Evolutionary conservation across 2,329 filamentous ascomycete species (phyloP), one percentile per base, ranked within the genome.

Genomic region (Colletotrichum sp.): DNA sequence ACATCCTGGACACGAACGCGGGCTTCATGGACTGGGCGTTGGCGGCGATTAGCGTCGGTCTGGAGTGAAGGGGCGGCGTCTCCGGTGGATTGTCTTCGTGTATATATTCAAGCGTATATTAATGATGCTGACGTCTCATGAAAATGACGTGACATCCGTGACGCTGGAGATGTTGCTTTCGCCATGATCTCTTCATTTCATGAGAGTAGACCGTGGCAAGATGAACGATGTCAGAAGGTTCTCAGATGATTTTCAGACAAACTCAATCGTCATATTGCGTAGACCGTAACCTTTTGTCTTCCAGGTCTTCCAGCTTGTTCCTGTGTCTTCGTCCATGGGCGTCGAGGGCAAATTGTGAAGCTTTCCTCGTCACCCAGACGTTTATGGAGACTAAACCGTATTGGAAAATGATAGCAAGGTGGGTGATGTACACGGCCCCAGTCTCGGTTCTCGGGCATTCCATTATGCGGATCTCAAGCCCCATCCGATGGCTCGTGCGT

Each of bases 11-110:
- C 68, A 87, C 85, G 0, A 85, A 83, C 75, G 84, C 84, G 9
- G 85, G 84, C 0, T 86, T 86, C 59, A 86, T 85, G 85, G 84
- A 86, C 65, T 86, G 83, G 75, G 80, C 82, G 12, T 78, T 86
- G 15, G 81, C 81, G 52, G 78, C 78, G 8, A 76, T 79, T 8
- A 66, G 60, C 49, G 78, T 92, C 26, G 73, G 73, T 36, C 9
- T 76, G 13, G 24, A 39, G 21, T 75, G 39, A 32, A 15, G 7
- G 12, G 30, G 59, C 13, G 59, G 32, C 26, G 57, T 8, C 16
- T 60, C 26, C 4, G 12, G n/a, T 52, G 2, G n/a, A 52, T 52
- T 52, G 6, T 52, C 15, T 60, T 60, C 57, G 21, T n/a, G 57
- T 60, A 60, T 8, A 60, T 60, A 21, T 60, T 28, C 8, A n/a